Percentiles rank a stretch among this genome's conserved stretches.
These are phyloP conservation scores for Scedosporium minutisporum DNA, from an alignment of 2,329 filamentous ascomycete species.

Conservation along the genomic window DNA sequence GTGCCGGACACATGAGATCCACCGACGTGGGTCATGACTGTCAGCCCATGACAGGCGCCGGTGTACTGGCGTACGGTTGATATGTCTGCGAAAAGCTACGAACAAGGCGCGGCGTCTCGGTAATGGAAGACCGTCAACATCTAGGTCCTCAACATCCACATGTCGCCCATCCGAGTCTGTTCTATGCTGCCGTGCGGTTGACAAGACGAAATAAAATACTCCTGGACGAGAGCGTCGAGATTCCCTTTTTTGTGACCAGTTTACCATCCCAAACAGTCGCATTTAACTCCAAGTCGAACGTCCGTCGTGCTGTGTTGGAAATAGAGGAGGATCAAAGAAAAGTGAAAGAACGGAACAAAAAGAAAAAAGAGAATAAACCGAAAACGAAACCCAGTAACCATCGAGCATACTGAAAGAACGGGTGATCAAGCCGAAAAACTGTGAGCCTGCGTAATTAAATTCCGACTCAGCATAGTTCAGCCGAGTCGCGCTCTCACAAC, in stretches of 20 bases:
- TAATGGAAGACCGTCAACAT: background rate
- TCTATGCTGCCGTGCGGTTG: conserved; percentile 4
- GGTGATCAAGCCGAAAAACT: background rate
- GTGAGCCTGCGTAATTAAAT: no score
- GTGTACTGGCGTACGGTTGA: conserved; percentile 4
- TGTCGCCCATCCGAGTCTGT: conserved; percentile 6
- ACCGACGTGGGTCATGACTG: background rate
- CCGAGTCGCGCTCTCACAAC: no score
- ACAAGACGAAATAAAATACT: conserved; percentile 4
- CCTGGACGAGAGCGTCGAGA: background rate
- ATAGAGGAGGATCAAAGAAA: conserved; percentile 4
- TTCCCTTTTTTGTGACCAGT: conserved; percentile 5
- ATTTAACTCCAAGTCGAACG: conserved; percentile 5
- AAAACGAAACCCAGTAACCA: conserved; percentile 4
- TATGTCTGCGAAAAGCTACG: conserved; percentile 5
- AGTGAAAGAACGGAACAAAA: conserved; percentile 3
- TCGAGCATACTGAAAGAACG: background rate
- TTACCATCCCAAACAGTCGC: conserved; percentile 7
- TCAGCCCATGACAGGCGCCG: background rate
- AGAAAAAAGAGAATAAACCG: background rate
- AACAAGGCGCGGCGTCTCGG: conserved; percentile 6
- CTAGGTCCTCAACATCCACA: conserved; percentile 4
- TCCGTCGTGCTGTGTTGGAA: conserved; percentile 7
- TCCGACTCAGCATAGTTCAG: no score
- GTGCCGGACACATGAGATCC: conserved; percentile 2